Percentiles rank a stretch among this genome's conserved stretches.
Evolutionary conservation across 441 rosid species (phyloP).

Genomic region (Erysimum cheiri): DNA sequence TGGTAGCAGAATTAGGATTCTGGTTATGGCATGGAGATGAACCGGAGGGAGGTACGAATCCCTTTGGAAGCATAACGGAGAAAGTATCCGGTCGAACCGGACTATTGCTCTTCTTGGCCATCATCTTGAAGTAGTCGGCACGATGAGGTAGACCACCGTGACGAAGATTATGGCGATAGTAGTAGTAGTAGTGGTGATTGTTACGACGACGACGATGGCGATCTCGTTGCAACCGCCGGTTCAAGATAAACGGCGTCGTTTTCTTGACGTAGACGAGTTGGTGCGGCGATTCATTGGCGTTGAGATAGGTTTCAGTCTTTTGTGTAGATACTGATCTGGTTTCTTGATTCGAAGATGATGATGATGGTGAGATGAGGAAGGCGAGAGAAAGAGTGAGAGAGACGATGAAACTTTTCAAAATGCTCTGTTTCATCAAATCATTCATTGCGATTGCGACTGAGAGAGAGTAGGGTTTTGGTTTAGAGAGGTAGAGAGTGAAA

Average conservation of each 20-base stretch:
- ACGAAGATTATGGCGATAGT: conserved; percentile 30
- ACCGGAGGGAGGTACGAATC: conserved; percentile 79
- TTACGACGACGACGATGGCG: conserved; percentile 28
- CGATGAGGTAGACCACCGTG: conserved; percentile 40
- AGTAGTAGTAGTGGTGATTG: conserved; percentile 26
- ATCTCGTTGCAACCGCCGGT: conserved; percentile 12
- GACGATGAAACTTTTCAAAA: conserved; percentile 36
- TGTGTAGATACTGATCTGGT: conserved; percentile 19
- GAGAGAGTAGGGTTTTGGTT: conserved; percentile 26
- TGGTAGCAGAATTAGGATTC: conserved; percentile 51
- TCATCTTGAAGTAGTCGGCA: conserved; percentile 36
- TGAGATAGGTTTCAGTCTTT: conserved; percentile 20
- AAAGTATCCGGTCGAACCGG: conserved; percentile 47
- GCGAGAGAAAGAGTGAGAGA: conserved; percentile 36
- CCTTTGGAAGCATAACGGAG: conserved; percentile 85
- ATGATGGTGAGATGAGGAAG: conserved; percentile 41
- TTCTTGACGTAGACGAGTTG: conserved; percentile 43
- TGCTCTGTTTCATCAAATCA: conserved; percentile 25
- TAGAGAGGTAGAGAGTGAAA: neutral
- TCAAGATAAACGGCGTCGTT: conserved; percentile 37
- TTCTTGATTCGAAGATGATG: conserved; percentile 38
- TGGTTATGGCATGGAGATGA: conserved; percentile 82
- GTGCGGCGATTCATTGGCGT: conserved; percentile 13
- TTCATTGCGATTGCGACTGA: conserved; percentile 37
- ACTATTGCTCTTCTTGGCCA: conserved; percentile 47